Base-by-base conservation (phyloP, 2,329 filamentous ascomycete species). In the Cladosporium sp. region DNA sequence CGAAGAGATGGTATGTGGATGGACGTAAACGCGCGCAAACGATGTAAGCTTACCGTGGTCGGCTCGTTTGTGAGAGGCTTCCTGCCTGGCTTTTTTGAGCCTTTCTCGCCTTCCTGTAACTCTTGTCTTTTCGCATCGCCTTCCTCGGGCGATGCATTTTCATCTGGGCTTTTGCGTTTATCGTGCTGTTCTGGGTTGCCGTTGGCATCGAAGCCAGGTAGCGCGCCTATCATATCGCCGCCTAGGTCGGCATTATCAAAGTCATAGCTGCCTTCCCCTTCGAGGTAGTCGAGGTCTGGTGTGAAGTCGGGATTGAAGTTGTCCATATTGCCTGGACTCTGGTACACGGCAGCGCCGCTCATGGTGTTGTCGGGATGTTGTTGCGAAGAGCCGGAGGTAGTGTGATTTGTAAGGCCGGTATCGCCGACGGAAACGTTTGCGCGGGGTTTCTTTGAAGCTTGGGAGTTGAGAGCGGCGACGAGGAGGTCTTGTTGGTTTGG, bases 1-100 rank as follows among this genome's bases (percentile, higher is more conserved):
- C 9, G 5, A 7, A n/a, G 13, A 35, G 7, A 35, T n/a, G n/a
- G 15, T 16, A 35, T 35, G 12, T 35, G 13, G 4, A 27, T 27
- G 22, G 22, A 27, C 5, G 22, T 27, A 9, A 27, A 27, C 22
- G 22, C 32, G 32, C 12, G 35, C 42, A 25, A 29, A 33, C 4
- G 20, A n/a, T 48, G 22, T 22, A 36, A 35, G 82, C 91, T 75
- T 83, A 97, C 92, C 59, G 91, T 93, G 59, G 88, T 97, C 19
- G 93, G 93, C 69, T 97, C 93, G 18, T 88, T 94, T 41, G 89
- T 97, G 62, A 97, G 77, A 16, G 92, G 93, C 76, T 98, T 98
- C 56, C 93, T 83, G 43, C 93, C 93, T 4, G 93, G 92, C 73
- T 97, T 98, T 81, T 97, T 97, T 19, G 88, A 82, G 38, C 84